Base-by-base conservation (phyloP, 371 early-diverging fungal genomes). In the Mortierella sp. region DNA sequence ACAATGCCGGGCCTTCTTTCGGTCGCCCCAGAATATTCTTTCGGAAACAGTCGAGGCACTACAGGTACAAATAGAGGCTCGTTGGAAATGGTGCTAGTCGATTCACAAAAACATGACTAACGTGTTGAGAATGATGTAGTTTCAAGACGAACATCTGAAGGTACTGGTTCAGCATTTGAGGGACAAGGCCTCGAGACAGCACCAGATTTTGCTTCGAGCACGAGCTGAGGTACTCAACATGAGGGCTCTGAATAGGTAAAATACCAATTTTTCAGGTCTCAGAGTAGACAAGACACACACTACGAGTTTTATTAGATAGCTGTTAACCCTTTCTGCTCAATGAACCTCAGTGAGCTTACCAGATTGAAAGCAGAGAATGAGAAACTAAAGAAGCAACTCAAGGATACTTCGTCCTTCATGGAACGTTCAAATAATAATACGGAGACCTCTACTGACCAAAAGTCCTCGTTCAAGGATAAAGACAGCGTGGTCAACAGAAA, bases 131-230 rank as follows among this genome's bases (percentile, higher is more conserved):
- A 48, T 53, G 1, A 3, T 44, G 37, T 50, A 79, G 80, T 79
- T 79, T 23, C 80, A 79, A 19, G 73, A 73, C 23, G 63, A 73
- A 4, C 72, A 73, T 7, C 23, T 72, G 37, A 51, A 53, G 19
- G 48, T 37, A 18, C 44, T 79, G 16, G 45, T 79, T 15, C 61
- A 73, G 5, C 60, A 79, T 29, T 18, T 70, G n/a, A 37, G 62
- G 52, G 50, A 28, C 18, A 79, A 66, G 50, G 62, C 70, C 43
- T 52, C 16, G 21, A 47, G 80, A 15, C 80, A 79, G 25, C 66
- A 65, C 9, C 59, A 70, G 14, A 44, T 79, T 5, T 58, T 79
- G 0, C 18, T 65, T 0, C 69, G 64, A 28, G 68, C 65, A 3
- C 73, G 73, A 1, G 50, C 53, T 4, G 80, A 79, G 53, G 26